Evolutionary conservation across 2,329 filamentous ascomycete genomes (phyloP).

Genomic region (Lecanoromycetidae sp.): DNA sequence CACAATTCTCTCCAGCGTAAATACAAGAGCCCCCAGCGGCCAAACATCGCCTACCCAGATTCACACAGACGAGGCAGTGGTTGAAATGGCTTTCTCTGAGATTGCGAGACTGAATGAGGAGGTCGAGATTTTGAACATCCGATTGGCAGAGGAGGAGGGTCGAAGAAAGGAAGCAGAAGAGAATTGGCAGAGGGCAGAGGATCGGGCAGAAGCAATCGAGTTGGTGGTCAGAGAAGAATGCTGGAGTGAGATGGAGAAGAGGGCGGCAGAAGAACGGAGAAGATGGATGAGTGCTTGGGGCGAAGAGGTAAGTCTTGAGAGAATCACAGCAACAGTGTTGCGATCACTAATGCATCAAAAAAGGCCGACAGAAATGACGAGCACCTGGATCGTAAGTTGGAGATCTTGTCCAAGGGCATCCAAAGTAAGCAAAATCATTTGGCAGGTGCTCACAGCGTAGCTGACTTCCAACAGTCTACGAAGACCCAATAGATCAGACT

Average conservation of each 20-base stretch:
- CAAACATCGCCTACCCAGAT: constrained; percentile 36
- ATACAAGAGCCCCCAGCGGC: constrained; percentile 24
- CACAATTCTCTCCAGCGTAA: constrained; percentile 43
- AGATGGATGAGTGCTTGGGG: constrained; percentile 73
- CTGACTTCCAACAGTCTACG: constrained; percentile 26
- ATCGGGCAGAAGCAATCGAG: constrained; percentile 61
- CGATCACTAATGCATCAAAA: constrained; percentile 22
- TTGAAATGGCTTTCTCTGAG: constrained; percentile 68
- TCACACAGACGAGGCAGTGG: constrained; percentile 46
- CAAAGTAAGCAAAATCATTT: constrained; percentile 28
- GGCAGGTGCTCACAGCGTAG: constrained; percentile 21
- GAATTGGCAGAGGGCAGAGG: constrained; percentile 53
- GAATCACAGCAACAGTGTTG: constrained; percentile 14
- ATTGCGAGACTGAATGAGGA: constrained; percentile 68
- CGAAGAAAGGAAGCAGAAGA: constrained; percentile 60
- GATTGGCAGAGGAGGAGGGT: constrained; percentile 59
- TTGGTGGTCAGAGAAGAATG: constrained; percentile 81
- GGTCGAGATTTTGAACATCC: constrained; percentile 59
- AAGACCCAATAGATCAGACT: constrained; percentile 39
- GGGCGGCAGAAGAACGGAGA: constrained; percentile 59
- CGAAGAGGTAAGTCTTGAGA: constrained; percentile 44
- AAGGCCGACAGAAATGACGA: constrained; percentile 58
- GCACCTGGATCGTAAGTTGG: constrained; percentile 80
- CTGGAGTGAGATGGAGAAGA: constrained; percentile 70
- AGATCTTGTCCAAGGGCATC: constrained; percentile 50